phyloP scores from a whole-genome alignment of 208 protist genomes.

The Leishmania arabica region DNA sequence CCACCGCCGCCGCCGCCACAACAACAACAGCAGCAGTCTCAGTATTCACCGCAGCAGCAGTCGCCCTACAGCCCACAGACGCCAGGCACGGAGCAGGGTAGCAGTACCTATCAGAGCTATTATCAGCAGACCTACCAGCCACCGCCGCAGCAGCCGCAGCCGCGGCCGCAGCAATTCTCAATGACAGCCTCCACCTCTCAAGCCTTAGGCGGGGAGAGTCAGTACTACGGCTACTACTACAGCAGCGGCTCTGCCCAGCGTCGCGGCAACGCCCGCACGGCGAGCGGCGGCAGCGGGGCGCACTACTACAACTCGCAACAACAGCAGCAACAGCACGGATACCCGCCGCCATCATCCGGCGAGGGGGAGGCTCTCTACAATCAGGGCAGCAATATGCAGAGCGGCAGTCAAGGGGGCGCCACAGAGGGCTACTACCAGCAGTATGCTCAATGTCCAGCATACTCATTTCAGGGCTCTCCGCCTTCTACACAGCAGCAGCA shows the following conservation, averaged over 20 bases:
- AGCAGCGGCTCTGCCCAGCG: conserved; percentile 3
- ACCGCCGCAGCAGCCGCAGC: conserved; percentile 14
- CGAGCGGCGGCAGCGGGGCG: conserved; percentile 1
- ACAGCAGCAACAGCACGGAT: background rate
- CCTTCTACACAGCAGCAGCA: background rate
- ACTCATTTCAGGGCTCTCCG: conserved; percentile 6
- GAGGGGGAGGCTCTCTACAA: conserved; percentile 5
- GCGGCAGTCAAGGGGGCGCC: conserved; percentile 3
- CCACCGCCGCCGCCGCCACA: background rate
- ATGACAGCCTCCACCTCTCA: background rate
- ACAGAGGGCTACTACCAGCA: conserved; percentile 10
- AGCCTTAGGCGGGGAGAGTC: background rate
- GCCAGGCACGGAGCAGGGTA: conserved; percentile 1
- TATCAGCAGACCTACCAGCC: conserved; percentile 3
- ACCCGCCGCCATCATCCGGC: conserved; percentile 1
- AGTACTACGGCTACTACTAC: conserved; percentile 4
- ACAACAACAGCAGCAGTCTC: background rate
- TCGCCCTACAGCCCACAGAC: conserved; percentile 4
- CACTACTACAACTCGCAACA: background rate
- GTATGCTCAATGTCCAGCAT: conserved; percentile 4
- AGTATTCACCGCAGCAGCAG: background rate
- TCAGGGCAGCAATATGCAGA: background rate
- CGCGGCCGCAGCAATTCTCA: conserved; percentile 4
- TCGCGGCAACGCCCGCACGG: background rate
- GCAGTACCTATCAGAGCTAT: conserved; percentile 9